Evolutionary conservation across 306 rosid species (phyloP).

Genomic region (Vachellia pachyceras): DNA sequence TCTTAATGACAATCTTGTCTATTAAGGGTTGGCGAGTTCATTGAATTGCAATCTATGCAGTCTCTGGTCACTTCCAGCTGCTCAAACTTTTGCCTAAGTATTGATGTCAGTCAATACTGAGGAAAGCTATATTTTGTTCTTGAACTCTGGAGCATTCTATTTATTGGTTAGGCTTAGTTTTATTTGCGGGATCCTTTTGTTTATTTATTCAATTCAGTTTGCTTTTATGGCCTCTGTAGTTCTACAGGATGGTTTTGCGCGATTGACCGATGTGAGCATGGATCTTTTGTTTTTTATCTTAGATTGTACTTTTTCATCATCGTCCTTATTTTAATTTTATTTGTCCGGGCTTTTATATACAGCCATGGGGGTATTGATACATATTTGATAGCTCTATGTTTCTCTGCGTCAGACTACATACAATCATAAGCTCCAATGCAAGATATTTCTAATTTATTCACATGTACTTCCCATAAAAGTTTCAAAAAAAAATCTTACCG

Average conservation of each 20-base stretch:
- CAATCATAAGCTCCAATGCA: no score
- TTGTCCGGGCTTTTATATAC: no score
- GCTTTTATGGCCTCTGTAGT: not conserved
- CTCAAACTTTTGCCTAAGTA: no score
- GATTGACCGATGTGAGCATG: not conserved
- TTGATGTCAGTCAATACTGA: constrained; percentile 23
- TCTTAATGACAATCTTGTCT: constrained; percentile 56
- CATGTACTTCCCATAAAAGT: no score
- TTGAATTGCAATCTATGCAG: not conserved
- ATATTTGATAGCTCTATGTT: no score
- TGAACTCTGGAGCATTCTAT: constrained; percentile 12
- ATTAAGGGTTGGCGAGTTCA: constrained; percentile 32
- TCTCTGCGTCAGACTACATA: no score
- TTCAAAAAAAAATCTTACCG: no score
- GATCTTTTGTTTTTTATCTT: not conserved
- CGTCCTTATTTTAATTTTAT: no score
- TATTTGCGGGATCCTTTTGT: constrained; percentile 25
- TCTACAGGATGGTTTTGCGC: not conserved
- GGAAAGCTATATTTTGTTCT: constrained; percentile 18
- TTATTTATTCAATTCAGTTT: constrained; percentile 37
- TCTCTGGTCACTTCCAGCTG: not conserved
- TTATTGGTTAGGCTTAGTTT: constrained; percentile 19
- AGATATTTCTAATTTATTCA: no score
- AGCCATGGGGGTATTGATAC: no score
- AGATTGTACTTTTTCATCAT: not conserved